Base-by-base conservation (phyloP, 805 yeast species). In the Teunomyces aglyptinius region DNA sequence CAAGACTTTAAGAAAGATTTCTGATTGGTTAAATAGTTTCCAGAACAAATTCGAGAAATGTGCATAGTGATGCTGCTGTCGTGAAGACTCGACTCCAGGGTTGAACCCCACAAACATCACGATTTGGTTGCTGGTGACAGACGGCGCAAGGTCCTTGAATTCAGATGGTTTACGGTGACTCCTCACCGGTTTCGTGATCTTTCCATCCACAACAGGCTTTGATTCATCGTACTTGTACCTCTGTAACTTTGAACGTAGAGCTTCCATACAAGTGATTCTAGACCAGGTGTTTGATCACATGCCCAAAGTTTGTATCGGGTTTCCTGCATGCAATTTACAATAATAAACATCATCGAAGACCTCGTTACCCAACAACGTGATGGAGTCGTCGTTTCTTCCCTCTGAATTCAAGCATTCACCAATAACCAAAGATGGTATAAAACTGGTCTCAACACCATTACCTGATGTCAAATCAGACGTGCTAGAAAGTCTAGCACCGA, bases 51-150 rank as follows among this genome's bases (percentile, higher is more conserved):
- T 86, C 10, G 86, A 73, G 15, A 67, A 78, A 57, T 86, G 91
- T 0, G 92, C 92, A 59, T 82, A 86, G 56, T 85, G 80, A 57
- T 85, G 91, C 28, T 86, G 89, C 6, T 65, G 60, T 15, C 64
- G 53, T 0, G 88, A 78, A 1, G 90, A 83, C 54, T 73, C 74
- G 3, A 81, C 61, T 2, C 91, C 87, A 0, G 94, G 94, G 55
- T 86, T 86, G 67, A 74, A 84, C 1, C 94, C 94, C 3, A 85
- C 71, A 53, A 86, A 85, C 3, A 86, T 71, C 1, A 84, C 43
- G 12, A 55, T 48, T 34, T 67, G 54, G 40, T 58, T 43, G 2
- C 47, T 43, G 13, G 51, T 41, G 18, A 71, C 43, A 11, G 71
- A 65, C 4, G 76, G 77, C 24, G 56, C 59, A 8, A 70, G 56